These are phyloP conservation scores for Myrica gale DNA, from an alignment of 306 rosid genomes.

Conservation along the genomic window DNA sequence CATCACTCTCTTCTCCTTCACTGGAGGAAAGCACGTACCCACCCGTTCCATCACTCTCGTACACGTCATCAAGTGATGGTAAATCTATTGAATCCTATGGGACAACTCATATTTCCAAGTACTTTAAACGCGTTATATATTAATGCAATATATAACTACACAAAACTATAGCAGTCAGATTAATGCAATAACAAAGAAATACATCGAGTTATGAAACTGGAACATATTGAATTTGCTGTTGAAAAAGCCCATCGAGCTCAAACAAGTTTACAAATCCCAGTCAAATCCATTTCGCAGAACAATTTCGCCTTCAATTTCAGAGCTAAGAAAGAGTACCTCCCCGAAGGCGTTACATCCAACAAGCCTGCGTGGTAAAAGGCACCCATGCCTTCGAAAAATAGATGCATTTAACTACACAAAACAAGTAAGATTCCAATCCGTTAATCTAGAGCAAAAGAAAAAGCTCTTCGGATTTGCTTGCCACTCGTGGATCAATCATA, in stretches of 20 bases:
- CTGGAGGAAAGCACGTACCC: constrained; percentile 55
- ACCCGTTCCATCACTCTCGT: constrained; percentile 36
- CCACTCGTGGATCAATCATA: too few relatives aligned
- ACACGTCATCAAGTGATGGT: constrained; percentile 57
- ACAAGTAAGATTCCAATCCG: background rate
- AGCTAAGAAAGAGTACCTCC: constrained; percentile 38
- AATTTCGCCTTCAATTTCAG: background rate
- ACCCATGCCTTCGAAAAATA: constrained; percentile 24
- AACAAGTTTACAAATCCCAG: background rate
- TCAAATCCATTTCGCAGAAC: background rate
- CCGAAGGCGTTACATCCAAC: constrained; percentile 47
- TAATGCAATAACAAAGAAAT: too few relatives aligned
- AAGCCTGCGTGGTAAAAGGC: constrained; percentile 24
- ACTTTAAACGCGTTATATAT: too few relatives aligned
- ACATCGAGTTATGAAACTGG: background rate
- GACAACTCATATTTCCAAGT: constrained; percentile 7
- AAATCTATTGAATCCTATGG: constrained; percentile 61
- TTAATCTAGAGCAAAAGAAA: background rate
- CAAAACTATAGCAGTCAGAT: too few relatives aligned
- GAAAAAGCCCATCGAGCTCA: background rate
- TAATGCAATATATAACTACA: too few relatives aligned
- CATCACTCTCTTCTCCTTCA: constrained; percentile 72
- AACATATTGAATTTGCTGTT: background rate
- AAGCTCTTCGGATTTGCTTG: too few relatives aligned
- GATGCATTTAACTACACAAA: constrained; percentile 43